Conservation (phyloP, 148 eudicot genomes). For the Rhododendron molle region DNA sequence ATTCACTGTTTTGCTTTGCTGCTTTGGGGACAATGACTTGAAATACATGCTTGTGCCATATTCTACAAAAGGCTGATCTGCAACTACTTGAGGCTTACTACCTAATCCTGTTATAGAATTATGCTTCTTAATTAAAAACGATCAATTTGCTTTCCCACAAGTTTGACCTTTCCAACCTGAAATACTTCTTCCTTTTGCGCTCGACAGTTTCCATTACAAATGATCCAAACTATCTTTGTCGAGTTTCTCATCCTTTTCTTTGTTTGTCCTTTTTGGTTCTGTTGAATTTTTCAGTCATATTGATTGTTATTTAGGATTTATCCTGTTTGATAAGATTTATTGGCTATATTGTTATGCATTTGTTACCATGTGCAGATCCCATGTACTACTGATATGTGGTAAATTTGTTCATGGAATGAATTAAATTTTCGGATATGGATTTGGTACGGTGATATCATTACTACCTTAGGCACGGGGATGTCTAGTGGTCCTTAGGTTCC, state of each 20-base stretch:
- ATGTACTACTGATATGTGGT: not conserved
- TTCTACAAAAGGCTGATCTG: not conserved
- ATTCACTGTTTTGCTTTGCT: not conserved
- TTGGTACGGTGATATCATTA: not conserved
- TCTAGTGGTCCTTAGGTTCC: not conserved
- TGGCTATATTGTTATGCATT: not conserved
- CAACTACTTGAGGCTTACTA: not conserved
- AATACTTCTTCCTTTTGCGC: not conserved
- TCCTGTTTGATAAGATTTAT: not conserved
- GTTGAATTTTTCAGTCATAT: not conserved
- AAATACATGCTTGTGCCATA: not conserved
- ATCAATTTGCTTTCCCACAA: not conserved
- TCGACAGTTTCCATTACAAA: not conserved
- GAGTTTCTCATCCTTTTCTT: not conserved
- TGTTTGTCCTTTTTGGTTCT: not conserved
- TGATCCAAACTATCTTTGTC: not conserved
- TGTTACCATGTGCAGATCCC: not conserved
- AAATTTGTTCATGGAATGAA: not conserved
- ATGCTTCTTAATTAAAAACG: not conserved
- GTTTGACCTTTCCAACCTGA: not conserved
- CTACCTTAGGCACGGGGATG: not conserved
- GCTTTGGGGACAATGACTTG: conserved; percentile 8
- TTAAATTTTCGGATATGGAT: not conserved
- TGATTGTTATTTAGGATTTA: not conserved
- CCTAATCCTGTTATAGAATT: not conserved